These are phyloP conservation scores for Fomitopsis palustris DNA, from an alignment of 1,284 basidiomycete species.

Conservation along the genomic window DNA sequence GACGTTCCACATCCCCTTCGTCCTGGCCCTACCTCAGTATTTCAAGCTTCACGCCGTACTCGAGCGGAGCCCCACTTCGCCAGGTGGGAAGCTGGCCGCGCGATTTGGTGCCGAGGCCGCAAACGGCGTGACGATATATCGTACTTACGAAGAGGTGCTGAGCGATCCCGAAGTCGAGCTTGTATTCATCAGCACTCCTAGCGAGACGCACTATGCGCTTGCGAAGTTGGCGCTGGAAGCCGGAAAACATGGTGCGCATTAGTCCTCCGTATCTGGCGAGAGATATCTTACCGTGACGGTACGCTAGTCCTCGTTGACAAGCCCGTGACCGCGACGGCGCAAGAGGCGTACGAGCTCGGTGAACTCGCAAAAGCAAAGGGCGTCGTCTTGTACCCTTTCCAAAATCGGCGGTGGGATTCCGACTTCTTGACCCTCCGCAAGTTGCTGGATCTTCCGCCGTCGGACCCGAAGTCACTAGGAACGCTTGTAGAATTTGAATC, in stretches of 20 bases:
- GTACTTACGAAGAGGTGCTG: constrained; percentile 52
- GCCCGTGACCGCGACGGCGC: constrained; percentile 67
- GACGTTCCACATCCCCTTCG: constrained; percentile 79
- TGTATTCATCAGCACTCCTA: constrained; percentile 75
- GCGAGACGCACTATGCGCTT: constrained; percentile 74
- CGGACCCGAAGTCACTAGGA: constrained; percentile 54
- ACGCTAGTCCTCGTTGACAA: constrained; percentile 78
- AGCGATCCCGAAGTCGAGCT: constrained; percentile 61
- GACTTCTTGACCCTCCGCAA: constrained; percentile 77
- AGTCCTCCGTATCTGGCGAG: not conserved
- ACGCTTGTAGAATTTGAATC: constrained; percentile 73
- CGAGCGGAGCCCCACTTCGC: constrained; percentile 53
- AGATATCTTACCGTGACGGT: not conserved
- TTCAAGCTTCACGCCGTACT: constrained; percentile 72
- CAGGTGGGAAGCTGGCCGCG: constrained; percentile 60
- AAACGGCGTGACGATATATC: constrained; percentile 46
- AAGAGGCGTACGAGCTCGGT: constrained; percentile 67
- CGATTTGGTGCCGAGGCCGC: constrained; percentile 51
- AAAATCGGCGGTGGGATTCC: constrained; percentile 82
- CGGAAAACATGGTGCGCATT: constrained; percentile 69
- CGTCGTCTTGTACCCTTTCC: constrained; percentile 72
- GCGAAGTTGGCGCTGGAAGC: constrained; percentile 64
- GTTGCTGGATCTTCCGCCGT: constrained; percentile 54
- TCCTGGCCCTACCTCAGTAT: constrained; percentile 69
- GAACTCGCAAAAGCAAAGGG: constrained; percentile 62